Evolutionary conservation across 2,329 filamentous ascomycete species (phyloP).

Genomic region (Colletotrichum sp.): DNA sequence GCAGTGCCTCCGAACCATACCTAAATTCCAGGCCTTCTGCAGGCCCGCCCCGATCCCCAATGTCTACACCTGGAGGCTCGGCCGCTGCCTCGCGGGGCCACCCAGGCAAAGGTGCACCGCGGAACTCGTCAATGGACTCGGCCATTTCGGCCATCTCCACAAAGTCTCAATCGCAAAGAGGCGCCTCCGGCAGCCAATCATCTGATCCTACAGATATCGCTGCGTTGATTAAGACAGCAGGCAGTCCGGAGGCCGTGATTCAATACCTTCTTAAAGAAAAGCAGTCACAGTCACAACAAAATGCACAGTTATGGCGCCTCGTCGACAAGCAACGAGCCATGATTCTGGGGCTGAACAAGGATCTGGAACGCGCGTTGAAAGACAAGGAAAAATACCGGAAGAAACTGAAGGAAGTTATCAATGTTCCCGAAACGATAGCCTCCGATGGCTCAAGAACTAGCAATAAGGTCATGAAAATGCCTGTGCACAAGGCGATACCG

Average conservation of each 20-base stretch:
- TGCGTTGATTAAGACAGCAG: constrained; percentile 80
- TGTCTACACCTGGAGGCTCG: constrained; percentile 53
- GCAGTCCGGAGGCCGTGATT: constrained; percentile 88
- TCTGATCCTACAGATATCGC: constrained; percentile 76
- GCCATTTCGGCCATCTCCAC: constrained; percentile 81
- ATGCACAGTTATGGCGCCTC: constrained; percentile 90
- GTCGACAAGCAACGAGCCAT: constrained; percentile 96
- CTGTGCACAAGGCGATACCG: constrained; percentile 25
- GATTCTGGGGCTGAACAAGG: constrained; percentile 92
- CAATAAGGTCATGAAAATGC: constrained; percentile 16
- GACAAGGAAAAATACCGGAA: constrained; percentile 94
- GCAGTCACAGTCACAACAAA: constrained; percentile 85
- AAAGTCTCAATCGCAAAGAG: constrained; percentile 62
- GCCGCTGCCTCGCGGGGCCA: constrained; percentile 45
- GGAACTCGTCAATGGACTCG: constrained; percentile 91
- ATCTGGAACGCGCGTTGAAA: constrained; percentile 87
- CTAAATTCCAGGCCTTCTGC: constrained; percentile 47
- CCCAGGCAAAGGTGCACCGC: constrained; percentile 51
- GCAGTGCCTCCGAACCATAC: constrained; percentile 47
- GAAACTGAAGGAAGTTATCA: constrained; percentile 80
- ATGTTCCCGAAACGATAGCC: constrained; percentile 38
- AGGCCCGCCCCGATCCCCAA: constrained; percentile 42
- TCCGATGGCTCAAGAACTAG: constrained; percentile 25
- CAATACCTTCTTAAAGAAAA: constrained; percentile 91
- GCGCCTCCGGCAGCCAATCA: constrained; percentile 58